Evolutionary conservation across 1,139 yeast species (phyloP).

Genomic region (Blastobotrys proliferans): DNA sequence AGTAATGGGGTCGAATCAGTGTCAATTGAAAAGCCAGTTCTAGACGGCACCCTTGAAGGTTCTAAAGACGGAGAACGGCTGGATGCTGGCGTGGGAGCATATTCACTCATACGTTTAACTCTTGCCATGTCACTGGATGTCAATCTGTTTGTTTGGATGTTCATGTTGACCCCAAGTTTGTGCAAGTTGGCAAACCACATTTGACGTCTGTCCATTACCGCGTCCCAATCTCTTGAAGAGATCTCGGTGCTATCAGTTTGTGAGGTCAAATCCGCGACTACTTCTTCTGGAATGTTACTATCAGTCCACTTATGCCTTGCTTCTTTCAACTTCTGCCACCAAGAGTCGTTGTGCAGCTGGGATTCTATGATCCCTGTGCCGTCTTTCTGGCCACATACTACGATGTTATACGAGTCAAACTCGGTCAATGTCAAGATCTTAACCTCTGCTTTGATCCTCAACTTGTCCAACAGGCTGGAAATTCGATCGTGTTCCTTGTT

Average conservation of each 20-base stretch:
- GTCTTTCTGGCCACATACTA: constrained; percentile 59
- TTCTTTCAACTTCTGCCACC: constrained; percentile 65
- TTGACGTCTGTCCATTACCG: constrained; percentile 18
- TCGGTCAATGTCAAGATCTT: constrained; percentile 59
- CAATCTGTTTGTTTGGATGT: constrained; percentile 61
- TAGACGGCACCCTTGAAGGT: too few species aligned
- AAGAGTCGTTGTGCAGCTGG: constrained; percentile 43
- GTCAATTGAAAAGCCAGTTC: too few species aligned
- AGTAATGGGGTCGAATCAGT: too few species aligned
- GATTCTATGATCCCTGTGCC: constrained; percentile 31
- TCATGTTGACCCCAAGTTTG: constrained; percentile 67
- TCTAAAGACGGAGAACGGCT: too few species aligned
- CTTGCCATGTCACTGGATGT: constrained; percentile 7
- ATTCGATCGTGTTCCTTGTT: constrained; percentile 67
- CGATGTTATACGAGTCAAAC: constrained; percentile 55
- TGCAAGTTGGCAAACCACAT: constrained; percentile 42
- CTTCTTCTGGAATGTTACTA: not conserved
- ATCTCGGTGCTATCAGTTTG: not conserved
- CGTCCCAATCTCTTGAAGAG: constrained; percentile 1
- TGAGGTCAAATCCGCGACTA: not conserved
- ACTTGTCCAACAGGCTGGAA: constrained; percentile 55
- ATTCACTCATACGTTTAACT: too few species aligned
- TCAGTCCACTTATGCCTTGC: constrained; percentile 43
- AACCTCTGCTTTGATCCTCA: constrained; percentile 78
- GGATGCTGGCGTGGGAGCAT: too few species aligned